Evolutionary conservation across 2,329 filamentous ascomycete genomes (phyloP).

Genomic region (Penicillium italicum): DNA sequence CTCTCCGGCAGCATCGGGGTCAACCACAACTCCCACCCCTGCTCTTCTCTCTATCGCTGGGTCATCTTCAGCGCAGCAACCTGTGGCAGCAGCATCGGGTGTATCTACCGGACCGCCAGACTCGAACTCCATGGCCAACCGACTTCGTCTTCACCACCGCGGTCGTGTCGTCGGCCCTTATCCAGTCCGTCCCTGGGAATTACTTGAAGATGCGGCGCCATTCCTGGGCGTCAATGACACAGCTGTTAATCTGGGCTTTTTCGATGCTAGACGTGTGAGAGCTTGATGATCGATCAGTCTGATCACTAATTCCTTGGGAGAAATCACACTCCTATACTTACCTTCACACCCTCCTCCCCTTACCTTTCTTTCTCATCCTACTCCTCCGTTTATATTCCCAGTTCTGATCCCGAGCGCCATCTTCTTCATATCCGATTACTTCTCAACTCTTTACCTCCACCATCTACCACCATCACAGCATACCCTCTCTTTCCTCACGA

Average conservation of each 20-base stretch:
- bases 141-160: constrained; percentile 38
- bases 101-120: constrained; percentile 17
- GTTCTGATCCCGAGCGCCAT: neutral
- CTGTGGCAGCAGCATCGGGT: constrained; percentile 5
- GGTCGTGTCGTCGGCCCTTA: constrained; percentile 36
- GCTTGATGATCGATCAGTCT: constrained; percentile 13
- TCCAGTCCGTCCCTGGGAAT: constrained; percentile 42
- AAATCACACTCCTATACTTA: neutral
- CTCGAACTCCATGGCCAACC: constrained; percentile 26
- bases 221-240: constrained; percentile 46
- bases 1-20: constrained; percentile 32
- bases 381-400: neutral
- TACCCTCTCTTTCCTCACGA: neutral
- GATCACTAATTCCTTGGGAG: neutral
- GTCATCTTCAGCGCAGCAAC: constrained; percentile 18
- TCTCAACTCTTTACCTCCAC: neutral
- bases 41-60: constrained; percentile 19
- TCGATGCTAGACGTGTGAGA: constrained; percentile 39
- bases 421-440: neutral
- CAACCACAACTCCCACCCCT: constrained; percentile 29
- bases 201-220: constrained; percentile 45
- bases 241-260: constrained; percentile 42
- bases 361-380: neutral
- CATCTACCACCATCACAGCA: neutral
- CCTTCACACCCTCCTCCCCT: neutral